A percentile compares a stretch with the other conserved stretches of the same genome.
Conservation (phyloP, 148 eudicot species). For the Camellia lanceoleosa region DNA sequence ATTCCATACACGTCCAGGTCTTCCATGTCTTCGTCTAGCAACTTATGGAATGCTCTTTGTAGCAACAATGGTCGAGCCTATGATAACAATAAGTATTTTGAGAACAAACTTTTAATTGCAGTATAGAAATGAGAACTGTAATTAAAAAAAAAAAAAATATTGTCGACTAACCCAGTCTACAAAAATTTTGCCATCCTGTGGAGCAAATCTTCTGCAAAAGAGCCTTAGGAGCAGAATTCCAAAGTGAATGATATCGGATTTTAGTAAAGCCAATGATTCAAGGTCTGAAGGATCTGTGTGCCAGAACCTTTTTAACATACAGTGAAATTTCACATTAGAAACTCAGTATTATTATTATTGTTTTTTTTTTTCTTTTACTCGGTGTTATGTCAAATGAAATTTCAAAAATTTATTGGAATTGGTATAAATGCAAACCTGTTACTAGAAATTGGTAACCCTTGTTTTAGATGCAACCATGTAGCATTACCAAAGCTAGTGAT, state of each 20-base stretch:
- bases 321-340: too few relatives aligned
- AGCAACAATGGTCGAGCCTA: conserved; percentile 21
- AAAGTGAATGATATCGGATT: conserved; percentile 15
- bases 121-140: neutral
- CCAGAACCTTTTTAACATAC: neutral
- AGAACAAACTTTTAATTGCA: neutral
- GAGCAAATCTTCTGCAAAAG: conserved; percentile 18
- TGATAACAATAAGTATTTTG: neutral
- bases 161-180: conserved; percentile 14
- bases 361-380: too few relatives aligned
- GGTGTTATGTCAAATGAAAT: neutral
- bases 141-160: neutral
- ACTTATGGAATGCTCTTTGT: conserved; percentile 10
- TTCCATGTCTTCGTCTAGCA: conserved; percentile 16
- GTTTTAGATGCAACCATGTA: conserved; percentile 17
- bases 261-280: conserved; percentile 2
- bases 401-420: neutral
- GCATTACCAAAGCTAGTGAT: conserved; percentile 25
- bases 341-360: too few relatives aligned
- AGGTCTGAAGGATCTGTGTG: conserved; percentile 2
- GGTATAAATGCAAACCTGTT: conserved; percentile 11
- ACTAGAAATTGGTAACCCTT: neutral
- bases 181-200: conserved; percentile 3
- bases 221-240: conserved; percentile 23
- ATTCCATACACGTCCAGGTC: conserved; percentile 14